Evolutionary conservation across 805 yeast genomes (phyloP).

Genomic region (Pichia thaimueangensis): DNA sequence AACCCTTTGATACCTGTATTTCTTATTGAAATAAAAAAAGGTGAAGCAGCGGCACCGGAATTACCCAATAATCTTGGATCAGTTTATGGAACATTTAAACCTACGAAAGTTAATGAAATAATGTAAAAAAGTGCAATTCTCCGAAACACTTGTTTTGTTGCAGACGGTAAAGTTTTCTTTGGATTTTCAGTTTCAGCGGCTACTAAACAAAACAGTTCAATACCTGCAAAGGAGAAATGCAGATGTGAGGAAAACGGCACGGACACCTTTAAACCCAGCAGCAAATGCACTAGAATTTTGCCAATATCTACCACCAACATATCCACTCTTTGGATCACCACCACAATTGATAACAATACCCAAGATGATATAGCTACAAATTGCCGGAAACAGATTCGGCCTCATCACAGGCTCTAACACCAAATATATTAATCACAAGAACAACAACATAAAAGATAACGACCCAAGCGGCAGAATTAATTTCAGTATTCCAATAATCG

Average conservation of each 20-base stretch:
- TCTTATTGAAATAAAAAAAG: conserved; percentile 68
- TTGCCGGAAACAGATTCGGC: conserved; percentile 56
- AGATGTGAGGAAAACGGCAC: conserved; percentile 57
- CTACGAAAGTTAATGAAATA: conserved; percentile 45
- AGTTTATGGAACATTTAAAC: conserved; percentile 53
- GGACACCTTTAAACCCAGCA: conserved; percentile 54
- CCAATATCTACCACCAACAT: conserved; percentile 57
- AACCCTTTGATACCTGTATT: conserved; percentile 53
- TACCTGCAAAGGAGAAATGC: conserved; percentile 62
- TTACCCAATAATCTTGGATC: conserved; percentile 43
- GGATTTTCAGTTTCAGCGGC: conserved; percentile 62
- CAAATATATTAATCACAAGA: conserved; percentile 48
- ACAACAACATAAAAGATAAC: conserved; percentile 48
- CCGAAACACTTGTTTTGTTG: conserved; percentile 61
- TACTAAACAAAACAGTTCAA: conserved; percentile 58
- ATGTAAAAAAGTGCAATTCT: conserved; percentile 55
- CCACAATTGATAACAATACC: conserved; percentile 52
- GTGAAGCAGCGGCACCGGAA: conserved; percentile 45
- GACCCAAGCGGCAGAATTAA: conserved; percentile 51
- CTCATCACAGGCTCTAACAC: conserved; percentile 65
- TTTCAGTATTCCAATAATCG: conserved; percentile 38
- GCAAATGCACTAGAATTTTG: conserved; percentile 52
- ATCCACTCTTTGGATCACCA: conserved; percentile 56
- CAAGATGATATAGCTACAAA: conserved; percentile 51
- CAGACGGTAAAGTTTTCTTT: conserved; percentile 53